Conservation (phyloP, 495 filamentous ascomycete species). For the Sporormia fimetaria region DNA sequence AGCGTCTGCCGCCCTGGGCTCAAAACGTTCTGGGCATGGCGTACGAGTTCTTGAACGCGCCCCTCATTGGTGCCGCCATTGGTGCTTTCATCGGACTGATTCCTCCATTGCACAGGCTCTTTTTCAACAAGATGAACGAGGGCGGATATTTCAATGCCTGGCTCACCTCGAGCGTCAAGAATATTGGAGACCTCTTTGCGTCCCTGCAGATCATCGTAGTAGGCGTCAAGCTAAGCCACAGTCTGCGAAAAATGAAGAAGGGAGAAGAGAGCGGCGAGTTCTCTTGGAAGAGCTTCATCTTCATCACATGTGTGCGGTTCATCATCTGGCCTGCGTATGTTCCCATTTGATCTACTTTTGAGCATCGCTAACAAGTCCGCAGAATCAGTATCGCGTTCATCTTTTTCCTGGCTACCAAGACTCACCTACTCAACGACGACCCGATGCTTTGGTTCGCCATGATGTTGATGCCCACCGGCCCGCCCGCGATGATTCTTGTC, state of each 20-base stretch:
- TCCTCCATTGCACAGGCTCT: slow-evolving; percentile 50
- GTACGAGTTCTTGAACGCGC: slow-evolving; percentile 50
- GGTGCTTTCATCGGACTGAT: slow-evolving; percentile 53
- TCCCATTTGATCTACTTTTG: background rate
- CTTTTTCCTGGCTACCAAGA: slow-evolving; percentile 50
- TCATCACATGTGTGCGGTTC: slow-evolving; percentile 51
- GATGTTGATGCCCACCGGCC: slow-evolving; percentile 69
- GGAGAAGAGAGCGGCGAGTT: slow-evolving; percentile 38
- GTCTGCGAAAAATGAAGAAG: slow-evolving; percentile 42
- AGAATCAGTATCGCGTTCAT: slow-evolving; percentile 47
- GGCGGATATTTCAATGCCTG: slow-evolving; percentile 62
- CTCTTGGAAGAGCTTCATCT: slow-evolving; percentile 41
- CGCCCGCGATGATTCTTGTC: slow-evolving; percentile 45
- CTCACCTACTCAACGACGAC: slow-evolving; percentile 45
- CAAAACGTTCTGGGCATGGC: slow-evolving; percentile 37
- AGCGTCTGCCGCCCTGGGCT: slow-evolving; percentile 30
- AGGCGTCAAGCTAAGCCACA: slow-evolving; percentile 53
- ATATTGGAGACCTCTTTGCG: slow-evolving; percentile 60
- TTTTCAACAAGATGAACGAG: slow-evolving; percentile 51
- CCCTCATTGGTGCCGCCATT: slow-evolving; percentile 51
- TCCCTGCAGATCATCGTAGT: slow-evolving; percentile 60
- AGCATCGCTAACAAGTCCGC: slow-evolving; percentile 1
- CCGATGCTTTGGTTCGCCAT: slow-evolving; percentile 66
- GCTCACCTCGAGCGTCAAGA: slow-evolving; percentile 55
- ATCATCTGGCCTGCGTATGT: slow-evolving; percentile 49